phyloP scores from a whole-genome alignment of 2,329 filamentous ascomycete species.

The Leptographium lundbergii region DNA sequence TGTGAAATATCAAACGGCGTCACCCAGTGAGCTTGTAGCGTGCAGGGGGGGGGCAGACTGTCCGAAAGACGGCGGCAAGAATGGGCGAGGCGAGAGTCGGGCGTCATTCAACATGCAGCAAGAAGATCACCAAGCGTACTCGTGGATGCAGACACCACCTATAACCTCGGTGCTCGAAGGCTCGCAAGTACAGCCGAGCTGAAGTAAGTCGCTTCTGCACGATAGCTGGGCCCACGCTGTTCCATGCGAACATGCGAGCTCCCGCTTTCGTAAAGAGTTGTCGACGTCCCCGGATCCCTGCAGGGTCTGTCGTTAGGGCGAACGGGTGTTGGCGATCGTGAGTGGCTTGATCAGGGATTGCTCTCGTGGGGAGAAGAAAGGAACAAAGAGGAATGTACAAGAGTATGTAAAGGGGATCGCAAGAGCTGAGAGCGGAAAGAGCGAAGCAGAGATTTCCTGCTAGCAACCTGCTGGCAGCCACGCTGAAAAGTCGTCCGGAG shows the following conservation, averaged over 20 bases:
- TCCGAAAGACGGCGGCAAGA: too few species aligned
- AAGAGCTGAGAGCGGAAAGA: not conserved
- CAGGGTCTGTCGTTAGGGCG: not conserved
- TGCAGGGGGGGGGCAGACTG: too few species aligned
- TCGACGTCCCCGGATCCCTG: not conserved
- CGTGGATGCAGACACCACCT: too few species aligned
- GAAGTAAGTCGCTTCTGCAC: not conserved
- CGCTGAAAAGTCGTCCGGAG: not conserved
- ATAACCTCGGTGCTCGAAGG: not conserved
- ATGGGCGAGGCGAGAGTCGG: too few species aligned
- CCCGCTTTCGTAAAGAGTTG: not conserved
- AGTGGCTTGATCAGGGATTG: not conserved
- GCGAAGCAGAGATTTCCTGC: not conserved
- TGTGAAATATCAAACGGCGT: not conserved
- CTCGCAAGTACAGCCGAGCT: not conserved
- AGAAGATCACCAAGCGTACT: too few species aligned
- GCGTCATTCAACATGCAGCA: too few species aligned
- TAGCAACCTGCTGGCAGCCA: not conserved
- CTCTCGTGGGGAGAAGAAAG: not conserved
- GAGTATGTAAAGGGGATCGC: not conserved
- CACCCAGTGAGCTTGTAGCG: too few species aligned
- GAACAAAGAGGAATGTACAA: not conserved
- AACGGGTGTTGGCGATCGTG: not conserved
- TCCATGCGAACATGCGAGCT: not conserved
- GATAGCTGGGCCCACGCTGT: not conserved